A percentile compares a stretch with the other conserved stretches of the same genome.
These are phyloP conservation scores for Kodamaea hsintzibuensis DNA, from an alignment of 805 yeast genomes.

Conservation along the genomic window DNA sequence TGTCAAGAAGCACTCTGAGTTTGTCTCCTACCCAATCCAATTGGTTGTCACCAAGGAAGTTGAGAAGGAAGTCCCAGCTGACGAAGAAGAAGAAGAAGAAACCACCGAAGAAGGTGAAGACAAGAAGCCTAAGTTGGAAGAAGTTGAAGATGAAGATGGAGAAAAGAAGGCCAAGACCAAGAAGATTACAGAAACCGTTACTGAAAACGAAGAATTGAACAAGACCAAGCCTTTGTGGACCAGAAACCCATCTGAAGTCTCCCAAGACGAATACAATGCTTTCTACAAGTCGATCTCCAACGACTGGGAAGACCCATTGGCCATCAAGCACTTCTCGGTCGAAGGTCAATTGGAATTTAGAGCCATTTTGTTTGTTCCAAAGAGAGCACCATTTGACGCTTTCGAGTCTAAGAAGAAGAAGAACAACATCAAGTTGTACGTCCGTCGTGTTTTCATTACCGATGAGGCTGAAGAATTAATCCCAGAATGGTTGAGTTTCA, in stretches of 20 bases:
- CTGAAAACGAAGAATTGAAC: constrained; percentile 97
- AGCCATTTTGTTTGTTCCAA: constrained; percentile 96
- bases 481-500: constrained; percentile 98
- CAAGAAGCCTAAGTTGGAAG: constrained; percentile 73
- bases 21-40: constrained; percentile 98
- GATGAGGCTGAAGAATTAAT: constrained; percentile 99
- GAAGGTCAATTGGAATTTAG: constrained; percentile 99
- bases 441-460: constrained; percentile 98
- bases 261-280: constrained; percentile 98
- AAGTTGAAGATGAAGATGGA: constrained; percentile 66
- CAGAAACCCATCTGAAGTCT: constrained; percentile 95
- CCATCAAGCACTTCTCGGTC: constrained; percentile 98
- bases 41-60: constrained; percentile 97
- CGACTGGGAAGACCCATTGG: constrained; percentile 99
- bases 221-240: constrained; percentile 99
- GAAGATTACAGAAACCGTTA: constrained; percentile 88
- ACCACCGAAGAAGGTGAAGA: constrained; percentile 51
- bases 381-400: constrained; percentile 98
- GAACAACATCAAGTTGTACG: constrained; percentile 97
- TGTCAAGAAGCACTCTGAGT: constrained; percentile 98
- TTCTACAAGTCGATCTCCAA: constrained; percentile 99
- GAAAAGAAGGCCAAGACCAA: constrained; percentile 76
- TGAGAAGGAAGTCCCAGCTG: constrained; percentile 93
- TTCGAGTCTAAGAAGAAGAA: constrained; percentile 99
- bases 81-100: constrained; percentile 69